Conservation (phyloP, 768 basidiomycete species). For the Suillus variegatus region DNA sequence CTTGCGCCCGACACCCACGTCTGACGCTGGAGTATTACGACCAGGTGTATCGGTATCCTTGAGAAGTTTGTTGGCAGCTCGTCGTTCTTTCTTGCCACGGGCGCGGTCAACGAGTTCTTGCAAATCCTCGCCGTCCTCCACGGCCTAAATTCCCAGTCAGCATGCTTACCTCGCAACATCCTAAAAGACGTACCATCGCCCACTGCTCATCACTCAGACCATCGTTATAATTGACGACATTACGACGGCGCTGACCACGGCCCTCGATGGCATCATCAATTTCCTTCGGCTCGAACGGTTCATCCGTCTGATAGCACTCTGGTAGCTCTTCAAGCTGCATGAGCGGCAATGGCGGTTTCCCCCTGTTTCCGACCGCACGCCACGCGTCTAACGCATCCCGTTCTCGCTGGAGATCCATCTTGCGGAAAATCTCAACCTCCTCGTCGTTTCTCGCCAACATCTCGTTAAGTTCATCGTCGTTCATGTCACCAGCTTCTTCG, state of each 20-base stretch:
- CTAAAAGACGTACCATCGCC: conserved; percentile 61
- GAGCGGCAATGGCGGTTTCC: conserved; percentile 74
- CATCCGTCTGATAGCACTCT: conserved; percentile 84
- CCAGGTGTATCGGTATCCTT: conserved; percentile 62
- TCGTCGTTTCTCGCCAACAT: conserved; percentile 84
- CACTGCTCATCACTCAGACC: conserved; percentile 94
- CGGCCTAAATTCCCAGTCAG: conserved; percentile 44
- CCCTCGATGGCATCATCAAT: conserved; percentile 61
- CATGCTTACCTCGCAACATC: not conserved
- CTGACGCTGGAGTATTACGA: conserved; percentile 65
- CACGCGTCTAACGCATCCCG: conserved; percentile 64
- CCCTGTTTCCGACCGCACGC: conserved; percentile 73
- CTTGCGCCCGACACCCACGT: conserved; percentile 56
- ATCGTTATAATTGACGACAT: conserved; percentile 89
- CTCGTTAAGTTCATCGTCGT: conserved; percentile 93
- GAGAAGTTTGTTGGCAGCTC: conserved; percentile 57
- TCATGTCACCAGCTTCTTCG: conserved; percentile 90
- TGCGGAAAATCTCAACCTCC: conserved; percentile 73
- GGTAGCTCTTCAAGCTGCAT: conserved; percentile 91
- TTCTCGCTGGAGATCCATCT: conserved; percentile 82
- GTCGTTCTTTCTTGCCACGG: conserved; percentile 65
- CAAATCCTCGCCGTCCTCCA: conserved; percentile 81
- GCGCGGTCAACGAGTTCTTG: conserved; percentile 69
- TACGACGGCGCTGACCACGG: conserved; percentile 82
- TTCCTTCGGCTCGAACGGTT: conserved; percentile 73